These are phyloP conservation scores for Azolla pinnata DNA, from an alignment of 75 land plant genomes.

Conservation along the genomic window DNA sequence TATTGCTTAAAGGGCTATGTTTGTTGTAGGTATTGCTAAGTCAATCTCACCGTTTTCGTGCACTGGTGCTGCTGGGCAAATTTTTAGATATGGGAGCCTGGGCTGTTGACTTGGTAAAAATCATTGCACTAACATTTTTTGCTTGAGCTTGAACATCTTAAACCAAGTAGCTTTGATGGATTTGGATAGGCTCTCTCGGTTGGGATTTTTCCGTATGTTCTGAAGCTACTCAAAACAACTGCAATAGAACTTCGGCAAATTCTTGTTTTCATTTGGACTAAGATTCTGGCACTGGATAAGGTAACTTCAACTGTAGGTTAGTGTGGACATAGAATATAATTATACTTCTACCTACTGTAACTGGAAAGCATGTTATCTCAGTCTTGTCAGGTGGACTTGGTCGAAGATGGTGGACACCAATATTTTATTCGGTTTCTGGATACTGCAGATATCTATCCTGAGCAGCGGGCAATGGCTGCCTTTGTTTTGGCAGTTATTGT, in stretches of 20 bases:
- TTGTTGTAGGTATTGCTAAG: conserved; percentile 92
- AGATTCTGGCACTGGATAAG: conserved; percentile 95
- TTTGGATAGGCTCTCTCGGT: conserved; percentile 96
- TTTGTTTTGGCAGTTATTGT: conserved; percentile 94
- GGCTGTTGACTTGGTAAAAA: conserved; percentile 92
- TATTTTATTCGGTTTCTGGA: conserved; percentile 90
- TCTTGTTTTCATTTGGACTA: conserved; percentile 97
- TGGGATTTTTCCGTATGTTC: conserved; percentile 94
- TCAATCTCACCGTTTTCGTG: conserved; percentile 87
- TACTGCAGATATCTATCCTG: conserved; percentile 50
- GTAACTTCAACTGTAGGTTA: too few species aligned
- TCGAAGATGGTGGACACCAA: conserved; percentile 83
- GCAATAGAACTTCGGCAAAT: conserved; percentile 79
- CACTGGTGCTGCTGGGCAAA: conserved; percentile 78
- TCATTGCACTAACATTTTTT: too few species aligned
- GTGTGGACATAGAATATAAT: too few species aligned
- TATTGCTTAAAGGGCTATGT: too few species aligned
- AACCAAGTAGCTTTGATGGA: too few species aligned
- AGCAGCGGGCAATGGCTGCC: conserved; percentile 98
- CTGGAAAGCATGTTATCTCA: too few species aligned
- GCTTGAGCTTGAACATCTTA: too few species aligned
- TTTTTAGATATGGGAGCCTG: conserved; percentile 97
- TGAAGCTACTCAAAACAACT: conserved; percentile 87
- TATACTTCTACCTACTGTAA: too few species aligned
- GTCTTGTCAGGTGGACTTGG: conserved; percentile 97